Conservation (phyloP, 140 eudicot genomes). For the Ambrosia hybrid region DNA sequence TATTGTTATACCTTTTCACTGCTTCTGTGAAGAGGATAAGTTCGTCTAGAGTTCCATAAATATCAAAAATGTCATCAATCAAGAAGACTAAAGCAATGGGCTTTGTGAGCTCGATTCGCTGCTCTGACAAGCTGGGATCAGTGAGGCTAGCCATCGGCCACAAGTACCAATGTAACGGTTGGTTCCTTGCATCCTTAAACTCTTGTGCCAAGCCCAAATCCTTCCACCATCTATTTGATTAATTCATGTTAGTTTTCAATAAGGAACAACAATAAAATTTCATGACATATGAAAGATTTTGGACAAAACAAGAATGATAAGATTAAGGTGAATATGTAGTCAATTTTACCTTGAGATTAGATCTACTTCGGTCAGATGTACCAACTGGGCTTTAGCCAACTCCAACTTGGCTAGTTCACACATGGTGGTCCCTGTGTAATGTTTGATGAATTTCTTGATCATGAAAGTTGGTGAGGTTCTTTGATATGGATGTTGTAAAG, state of each 20-base stretch:
- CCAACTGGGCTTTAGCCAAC: slow-evolving; percentile 23
- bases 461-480: slow-evolving; percentile 39
- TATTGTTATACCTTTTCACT: slow-evolving; percentile 40
- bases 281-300: too few species aligned
- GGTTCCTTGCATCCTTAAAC: slow-evolving; percentile 51
- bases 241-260: not conserved
- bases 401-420: slow-evolving; percentile 48
- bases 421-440: slow-evolving; percentile 23
- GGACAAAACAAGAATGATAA: too few species aligned
- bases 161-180: slow-evolving; percentile 60
- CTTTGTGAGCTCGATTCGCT: slow-evolving; percentile 55
- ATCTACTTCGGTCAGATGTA: slow-evolving; percentile 38
- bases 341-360: slow-evolving; percentile 48
- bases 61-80: slow-evolving; percentile 71
- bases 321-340: not conserved
- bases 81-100: slow-evolving; percentile 45
- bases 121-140: slow-evolving; percentile 34
- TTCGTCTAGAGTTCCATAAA: slow-evolving; percentile 59
- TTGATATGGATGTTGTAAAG: slow-evolving; percentile 39
- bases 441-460: slow-evolving; percentile 20
- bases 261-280: too few species aligned
- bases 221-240: slow-evolving; percentile 63
- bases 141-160: slow-evolving; percentile 56
- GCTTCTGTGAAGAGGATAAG: slow-evolving; percentile 51
- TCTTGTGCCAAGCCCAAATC: slow-evolving; percentile 43